These are phyloP conservation scores for Xylaria scruposa DNA, from an alignment of 495 filamentous ascomycete genomes.

Conservation along the genomic window DNA sequence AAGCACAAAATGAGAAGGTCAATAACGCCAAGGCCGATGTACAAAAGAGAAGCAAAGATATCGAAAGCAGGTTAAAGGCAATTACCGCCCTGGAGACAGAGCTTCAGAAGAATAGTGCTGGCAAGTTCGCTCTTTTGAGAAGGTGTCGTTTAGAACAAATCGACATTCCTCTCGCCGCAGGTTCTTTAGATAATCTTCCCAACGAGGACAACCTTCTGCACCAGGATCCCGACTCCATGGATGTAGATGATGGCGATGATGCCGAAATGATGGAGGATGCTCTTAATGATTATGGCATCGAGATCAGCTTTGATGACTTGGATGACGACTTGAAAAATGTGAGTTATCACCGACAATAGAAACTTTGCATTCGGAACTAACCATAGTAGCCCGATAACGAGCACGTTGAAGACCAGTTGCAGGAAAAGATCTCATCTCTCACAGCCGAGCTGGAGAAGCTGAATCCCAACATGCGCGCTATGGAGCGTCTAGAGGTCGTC, in stretches of 20 bases:
- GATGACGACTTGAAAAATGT: conserved; percentile 85
- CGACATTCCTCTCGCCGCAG: conserved; percentile 76
- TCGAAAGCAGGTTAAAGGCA: conserved; percentile 78
- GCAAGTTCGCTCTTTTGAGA: conserved; percentile 81
- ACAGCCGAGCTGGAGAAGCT: conserved; percentile 86
- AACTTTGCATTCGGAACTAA: conserved; percentile 28
- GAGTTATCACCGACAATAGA: conserved; percentile 36
- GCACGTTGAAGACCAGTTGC: conserved; percentile 76
- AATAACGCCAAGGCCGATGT: conserved; percentile 81
- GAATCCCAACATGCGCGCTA: conserved; percentile 93
- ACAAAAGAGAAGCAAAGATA: conserved; percentile 79
- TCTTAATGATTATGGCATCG: conserved; percentile 88
- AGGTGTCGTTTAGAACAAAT: conserved; percentile 94
- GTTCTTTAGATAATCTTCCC: conserved; percentile 87
- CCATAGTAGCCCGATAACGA: conserved; percentile 66
- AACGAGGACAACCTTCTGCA: conserved; percentile 77
- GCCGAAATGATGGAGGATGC: conserved; percentile 59
- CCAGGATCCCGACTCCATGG: conserved; percentile 83
- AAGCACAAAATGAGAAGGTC: conserved; percentile 76
- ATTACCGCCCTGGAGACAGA: conserved; percentile 80
- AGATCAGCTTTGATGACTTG: conserved; percentile 85
- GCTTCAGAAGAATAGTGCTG: conserved; percentile 80
- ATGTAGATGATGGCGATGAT: conserved; percentile 76
- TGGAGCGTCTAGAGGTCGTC: conserved; percentile 88
- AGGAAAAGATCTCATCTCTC: conserved; percentile 76